Evolutionary conservation across 257 asterid species (phyloP).

Genomic region (Solanum sparsipilum): DNA sequence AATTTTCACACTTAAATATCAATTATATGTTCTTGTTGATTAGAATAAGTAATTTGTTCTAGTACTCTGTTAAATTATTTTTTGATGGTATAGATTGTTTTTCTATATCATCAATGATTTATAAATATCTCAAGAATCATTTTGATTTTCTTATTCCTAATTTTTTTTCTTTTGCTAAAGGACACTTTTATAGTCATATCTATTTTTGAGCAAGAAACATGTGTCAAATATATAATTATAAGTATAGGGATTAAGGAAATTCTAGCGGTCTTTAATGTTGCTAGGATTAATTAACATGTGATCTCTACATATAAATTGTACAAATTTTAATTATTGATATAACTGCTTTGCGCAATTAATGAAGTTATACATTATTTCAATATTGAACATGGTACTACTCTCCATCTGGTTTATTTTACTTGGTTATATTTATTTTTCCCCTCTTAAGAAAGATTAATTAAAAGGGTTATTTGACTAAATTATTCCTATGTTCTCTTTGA

Average conservation of each 20-base stretch:
- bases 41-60: background rate
- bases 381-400: background rate
- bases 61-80: background rate
- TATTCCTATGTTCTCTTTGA: too few relatives aligned
- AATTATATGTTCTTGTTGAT: background rate
- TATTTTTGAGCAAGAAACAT: background rate
- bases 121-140: background rate
- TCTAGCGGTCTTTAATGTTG: background rate
- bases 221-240: too few relatives aligned
- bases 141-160: background rate
- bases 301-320: background rate
- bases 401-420: too few relatives aligned
- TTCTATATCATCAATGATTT: background rate
- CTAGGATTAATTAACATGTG: background rate
- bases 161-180: background rate
- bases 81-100: background rate
- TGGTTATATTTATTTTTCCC: too few relatives aligned
- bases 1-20: background rate
- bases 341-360: background rate
- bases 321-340: background rate
- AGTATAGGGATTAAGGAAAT: background rate
- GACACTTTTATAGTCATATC: background rate
- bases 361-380: background rate
- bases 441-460: too few relatives aligned
- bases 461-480: too few relatives aligned